A percentile compares a stretch with the other conserved stretches of the same genome.
Conservation (phyloP, 495 filamentous ascomycete genomes). For the Jackrogersella multiformis region DNA sequence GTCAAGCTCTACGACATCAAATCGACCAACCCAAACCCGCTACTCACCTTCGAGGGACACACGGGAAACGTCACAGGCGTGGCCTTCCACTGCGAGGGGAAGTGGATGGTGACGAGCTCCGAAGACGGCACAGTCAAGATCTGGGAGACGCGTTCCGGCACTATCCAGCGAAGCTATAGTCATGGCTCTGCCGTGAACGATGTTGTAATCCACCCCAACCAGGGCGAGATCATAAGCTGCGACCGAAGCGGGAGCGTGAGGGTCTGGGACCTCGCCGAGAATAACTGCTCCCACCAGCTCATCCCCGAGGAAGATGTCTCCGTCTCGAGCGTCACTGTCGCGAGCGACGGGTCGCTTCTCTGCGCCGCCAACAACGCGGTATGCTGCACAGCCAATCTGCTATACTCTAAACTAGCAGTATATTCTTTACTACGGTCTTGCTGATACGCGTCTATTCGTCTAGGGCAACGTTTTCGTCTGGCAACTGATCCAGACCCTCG, state of each 20-base stretch:
- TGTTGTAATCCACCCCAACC: conserved; percentile 97
- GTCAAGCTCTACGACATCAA: conserved; percentile 99
- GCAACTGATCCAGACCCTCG: conserved; percentile 84
- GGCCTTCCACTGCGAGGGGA: conserved; percentile 96
- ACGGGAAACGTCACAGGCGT: conserved; percentile 95
- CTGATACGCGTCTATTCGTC: not conserved
- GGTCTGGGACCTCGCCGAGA: conserved; percentile 96
- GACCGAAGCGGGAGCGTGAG: conserved; percentile 92
- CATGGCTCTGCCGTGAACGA: conserved; percentile 92
- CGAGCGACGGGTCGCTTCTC: conserved; percentile 92
- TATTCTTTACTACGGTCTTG: not conserved
- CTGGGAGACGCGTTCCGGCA: conserved; percentile 92
- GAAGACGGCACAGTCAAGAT: conserved; percentile 98
- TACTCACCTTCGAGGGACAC: conserved; percentile 94
- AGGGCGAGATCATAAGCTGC: conserved; percentile 96
- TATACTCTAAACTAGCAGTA: not conserved
- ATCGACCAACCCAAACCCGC: conserved; percentile 90
- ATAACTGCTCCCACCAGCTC: conserved; percentile 94
- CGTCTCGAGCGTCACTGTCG: conserved; percentile 92
- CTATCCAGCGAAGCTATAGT: conserved; percentile 88
- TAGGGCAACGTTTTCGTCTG: conserved; percentile 98
- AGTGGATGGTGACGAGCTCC: conserved; percentile 99
- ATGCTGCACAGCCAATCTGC: conserved; percentile 45
- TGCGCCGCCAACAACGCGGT: conserved; percentile 95
- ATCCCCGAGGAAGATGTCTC: conserved; percentile 96